Conservation (phyloP, 495 filamentous ascomycete species). For the Talaromyces liani region DNA sequence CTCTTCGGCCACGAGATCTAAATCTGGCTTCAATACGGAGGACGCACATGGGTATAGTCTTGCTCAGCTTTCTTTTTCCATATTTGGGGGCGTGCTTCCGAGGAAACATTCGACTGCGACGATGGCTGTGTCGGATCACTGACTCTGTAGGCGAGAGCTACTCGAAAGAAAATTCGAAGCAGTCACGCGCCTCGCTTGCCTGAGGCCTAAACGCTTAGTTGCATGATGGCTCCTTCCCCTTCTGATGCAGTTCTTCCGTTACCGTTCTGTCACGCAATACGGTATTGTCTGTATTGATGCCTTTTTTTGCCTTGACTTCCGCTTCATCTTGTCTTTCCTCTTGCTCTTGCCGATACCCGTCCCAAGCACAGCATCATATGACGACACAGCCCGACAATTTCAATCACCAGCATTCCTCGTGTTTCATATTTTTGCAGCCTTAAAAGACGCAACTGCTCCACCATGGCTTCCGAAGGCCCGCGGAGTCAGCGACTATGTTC, state of each 20-base stretch:
- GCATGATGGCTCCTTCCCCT: background rate
- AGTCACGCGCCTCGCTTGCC: conserved; percentile 1
- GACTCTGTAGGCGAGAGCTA: background rate
- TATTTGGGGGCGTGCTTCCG: background rate
- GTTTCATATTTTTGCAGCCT: background rate
- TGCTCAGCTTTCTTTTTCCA: background rate
- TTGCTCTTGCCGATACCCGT: background rate
- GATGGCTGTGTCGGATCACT: background rate
- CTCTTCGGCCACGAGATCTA: background rate
- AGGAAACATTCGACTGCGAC: background rate
- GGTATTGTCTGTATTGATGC: background rate
- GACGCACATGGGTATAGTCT: background rate
- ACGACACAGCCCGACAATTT: background rate
- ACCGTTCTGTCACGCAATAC: background rate
- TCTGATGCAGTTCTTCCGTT: background rate
- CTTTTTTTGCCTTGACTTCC: background rate
- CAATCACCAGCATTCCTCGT: background rate
- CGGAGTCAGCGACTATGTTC: background rate
- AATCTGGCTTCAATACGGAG: background rate
- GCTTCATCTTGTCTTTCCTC: background rate
- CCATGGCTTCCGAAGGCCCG: background rate
- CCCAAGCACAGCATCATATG: background rate
- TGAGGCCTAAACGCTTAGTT: conserved; percentile 4
- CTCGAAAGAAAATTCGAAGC: background rate
- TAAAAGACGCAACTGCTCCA: background rate